phyloP scores from a whole-genome alignment of 768 basidiomycete species.

The Rhizopogon vinicolor region DNA sequence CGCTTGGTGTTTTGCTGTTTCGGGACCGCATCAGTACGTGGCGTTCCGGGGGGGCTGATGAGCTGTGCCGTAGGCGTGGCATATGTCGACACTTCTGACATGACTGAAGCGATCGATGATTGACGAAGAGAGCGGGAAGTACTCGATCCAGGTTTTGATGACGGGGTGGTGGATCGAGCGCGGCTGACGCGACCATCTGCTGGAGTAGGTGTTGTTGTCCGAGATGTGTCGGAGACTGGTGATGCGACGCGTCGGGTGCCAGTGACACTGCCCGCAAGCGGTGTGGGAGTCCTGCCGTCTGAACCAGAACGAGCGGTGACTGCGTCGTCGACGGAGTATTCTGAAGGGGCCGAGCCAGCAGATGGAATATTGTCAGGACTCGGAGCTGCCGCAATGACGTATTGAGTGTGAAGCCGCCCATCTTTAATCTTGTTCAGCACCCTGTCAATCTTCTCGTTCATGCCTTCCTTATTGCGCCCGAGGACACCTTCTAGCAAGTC shows the following conservation, averaged over 20 bases:
- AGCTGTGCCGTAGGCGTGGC: conserved; percentile 36
- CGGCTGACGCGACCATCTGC: conserved; percentile 8
- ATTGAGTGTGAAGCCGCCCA: conserved; percentile 41
- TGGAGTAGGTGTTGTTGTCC: conserved; percentile 23
- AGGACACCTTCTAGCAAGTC: conserved; percentile 70
- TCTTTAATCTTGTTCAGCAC: conserved; percentile 74
- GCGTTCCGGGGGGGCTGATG: conserved; percentile 18
- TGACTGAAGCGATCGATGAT: conserved; percentile 69
- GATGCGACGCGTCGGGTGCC: conserved; percentile 18
- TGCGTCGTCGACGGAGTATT: conserved; percentile 52
- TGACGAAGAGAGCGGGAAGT: conserved; percentile 40
- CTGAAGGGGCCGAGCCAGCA: conserved; percentile 30
- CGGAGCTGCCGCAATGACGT: conserved; percentile 2
- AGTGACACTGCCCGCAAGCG: conserved; percentile 7
- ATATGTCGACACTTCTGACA: conserved; percentile 54
- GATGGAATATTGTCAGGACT: conserved; percentile 23
- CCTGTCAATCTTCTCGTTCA: conserved; percentile 67
- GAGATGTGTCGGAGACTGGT: conserved; percentile 19
- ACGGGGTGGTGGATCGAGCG: conserved; percentile 20
- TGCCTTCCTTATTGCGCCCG: conserved; percentile 51
- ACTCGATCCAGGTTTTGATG: conserved; percentile 23
- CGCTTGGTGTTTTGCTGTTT: conserved; percentile 37
- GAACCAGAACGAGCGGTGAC: conserved; percentile 4
- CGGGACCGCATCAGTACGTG: conserved; percentile 14
- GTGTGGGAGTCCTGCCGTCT: conserved; percentile 28